Evolutionary conservation across 495 filamentous ascomycete genomes (phyloP).

Genomic region (Trichoderma asperelloides): DNA sequence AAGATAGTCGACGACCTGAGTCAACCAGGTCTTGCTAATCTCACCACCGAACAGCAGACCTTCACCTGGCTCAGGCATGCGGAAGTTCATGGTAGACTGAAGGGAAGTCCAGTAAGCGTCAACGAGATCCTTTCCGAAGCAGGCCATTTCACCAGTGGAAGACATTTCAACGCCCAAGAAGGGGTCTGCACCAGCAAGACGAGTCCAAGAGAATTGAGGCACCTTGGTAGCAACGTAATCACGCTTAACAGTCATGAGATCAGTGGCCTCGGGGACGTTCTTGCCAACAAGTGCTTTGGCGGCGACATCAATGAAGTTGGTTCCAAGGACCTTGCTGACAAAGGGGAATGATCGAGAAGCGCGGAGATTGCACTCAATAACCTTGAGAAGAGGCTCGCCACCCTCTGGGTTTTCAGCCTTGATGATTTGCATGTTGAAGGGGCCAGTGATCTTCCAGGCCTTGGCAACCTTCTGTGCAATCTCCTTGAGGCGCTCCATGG

Average conservation of each 20-base stretch:
- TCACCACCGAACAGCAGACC: slow-evolving; percentile 92
- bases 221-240: slow-evolving; percentile 96
- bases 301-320: slow-evolving; percentile 95
- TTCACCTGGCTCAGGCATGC: slow-evolving; percentile 83
- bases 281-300: slow-evolving; percentile 86
- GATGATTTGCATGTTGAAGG: slow-evolving; percentile 99
- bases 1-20: slow-evolving; percentile 72
- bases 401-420: slow-evolving; percentile 69
- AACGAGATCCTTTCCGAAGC: slow-evolving; percentile 89
- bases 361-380: slow-evolving; percentile 97
- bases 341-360: slow-evolving; percentile 98
- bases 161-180: slow-evolving; percentile 98
- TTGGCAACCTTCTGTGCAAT: slow-evolving; percentile 94
- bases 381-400: slow-evolving; percentile 70
- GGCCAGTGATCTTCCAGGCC: slow-evolving; percentile 93
- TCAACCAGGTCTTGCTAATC: slow-evolving; percentile 51
- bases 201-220: slow-evolving; percentile 96
- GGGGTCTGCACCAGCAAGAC: slow-evolving; percentile 94
- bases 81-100: slow-evolving; percentile 99
- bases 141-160: slow-evolving; percentile 94
- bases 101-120: slow-evolving; percentile 97
- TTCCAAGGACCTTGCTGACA: slow-evolving; percentile 90
- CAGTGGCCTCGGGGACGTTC: slow-evolving; percentile 75
- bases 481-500: slow-evolving; percentile 80
- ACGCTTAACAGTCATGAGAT: slow-evolving; percentile 80